Conservation (phyloP, 1,284 basidiomycete species). For the Ceratobasidium sp. region DNA sequence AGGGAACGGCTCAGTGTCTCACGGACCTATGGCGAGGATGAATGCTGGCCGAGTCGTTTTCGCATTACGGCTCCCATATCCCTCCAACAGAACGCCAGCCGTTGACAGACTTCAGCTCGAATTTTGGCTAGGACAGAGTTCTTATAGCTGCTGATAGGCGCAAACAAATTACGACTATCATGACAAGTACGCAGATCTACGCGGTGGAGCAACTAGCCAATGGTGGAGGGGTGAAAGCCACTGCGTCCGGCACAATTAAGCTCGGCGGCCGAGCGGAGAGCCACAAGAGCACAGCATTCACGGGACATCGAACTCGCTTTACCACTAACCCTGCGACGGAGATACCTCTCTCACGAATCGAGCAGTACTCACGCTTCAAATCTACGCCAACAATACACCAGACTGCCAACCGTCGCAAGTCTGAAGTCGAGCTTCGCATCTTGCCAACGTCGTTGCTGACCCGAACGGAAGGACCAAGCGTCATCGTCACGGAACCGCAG, state of each 20-base stretch:
- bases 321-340: slow-evolving; percentile 32
- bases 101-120: background rate
- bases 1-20: slow-evolving; percentile 25
- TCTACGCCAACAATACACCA: slow-evolving; percentile 28
- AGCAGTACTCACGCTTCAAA: slow-evolving; percentile 40
- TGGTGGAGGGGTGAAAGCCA: slow-evolving; percentile 3
- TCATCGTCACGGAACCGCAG: background rate
- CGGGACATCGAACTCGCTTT: slow-evolving; percentile 32
- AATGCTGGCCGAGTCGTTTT: background rate
- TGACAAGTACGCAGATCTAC: background rate
- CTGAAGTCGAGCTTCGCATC: slow-evolving; percentile 26
- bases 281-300: slow-evolving; percentile 2
- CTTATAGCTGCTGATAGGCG: no score
- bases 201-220: slow-evolving; percentile 8
- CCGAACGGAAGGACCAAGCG: background rate
- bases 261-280: slow-evolving; percentile 32
- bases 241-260: background rate
- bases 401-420: slow-evolving; percentile 2
- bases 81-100: slow-evolving; percentile 14
- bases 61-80: background rate
- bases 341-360: slow-evolving; percentile 31
- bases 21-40: slow-evolving; percentile 30
- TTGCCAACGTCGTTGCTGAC: slow-evolving; percentile 2
- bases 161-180: no score
- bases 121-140: background rate